Base-by-base conservation (phyloP, 768 basidiomycete species). In the Amanita pseudoporphyria region DNA sequence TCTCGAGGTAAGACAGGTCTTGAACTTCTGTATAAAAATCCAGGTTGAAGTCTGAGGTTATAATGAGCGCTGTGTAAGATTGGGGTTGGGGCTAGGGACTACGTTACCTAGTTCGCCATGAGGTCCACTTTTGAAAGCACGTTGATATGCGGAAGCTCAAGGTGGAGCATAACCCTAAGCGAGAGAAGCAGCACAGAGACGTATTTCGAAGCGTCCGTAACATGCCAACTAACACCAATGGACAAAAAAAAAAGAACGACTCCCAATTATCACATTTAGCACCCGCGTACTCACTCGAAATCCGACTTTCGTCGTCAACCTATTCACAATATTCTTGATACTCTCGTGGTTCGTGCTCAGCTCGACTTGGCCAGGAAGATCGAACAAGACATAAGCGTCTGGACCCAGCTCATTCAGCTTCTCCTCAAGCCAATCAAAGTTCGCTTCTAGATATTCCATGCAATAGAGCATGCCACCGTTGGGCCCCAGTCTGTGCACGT, bases 21-120 rank as follows among this genome's bases (percentile, higher is more conserved):
- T 96, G 93, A 0, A 96, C 96, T 66, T 99, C 93, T 36, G 96
- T 97, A 64, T 98, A 98, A 64, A 88, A 99, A 56, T 92, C 89
- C 24, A 99, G 82, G 60, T 95, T 96, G 72, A 99, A 98, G 38
- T 95, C 95, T 96, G 57, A 5, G 51, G 16, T n/a, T n/a, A n/a
- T n/a, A n/a, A n/a, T n/a, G n/a, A n/a, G n/a, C n/a, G n/a, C n/a
- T n/a, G n/a, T n/a, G n/a, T n/a, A 12, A 19, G 5, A 41, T 6
- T 3, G 3, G 40, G 26, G 26, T 3, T 3, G 26, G 26, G 26
- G 26, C 4, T 28, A 28, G 3, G 7, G 13, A 3, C 21, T 18
- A 19, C 22, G 6, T 41, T 13, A 94, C 94, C 89, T 37, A 98
- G 74, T 53, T 95, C 90, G 9, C 96, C 96, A 53, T 71, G n/a